Percentiles rank a stretch among this genome's conserved stretches.
Evolutionary conservation across 176 grass and related monocot species (phyloP).

Genomic region (Stipa capillata): DNA sequence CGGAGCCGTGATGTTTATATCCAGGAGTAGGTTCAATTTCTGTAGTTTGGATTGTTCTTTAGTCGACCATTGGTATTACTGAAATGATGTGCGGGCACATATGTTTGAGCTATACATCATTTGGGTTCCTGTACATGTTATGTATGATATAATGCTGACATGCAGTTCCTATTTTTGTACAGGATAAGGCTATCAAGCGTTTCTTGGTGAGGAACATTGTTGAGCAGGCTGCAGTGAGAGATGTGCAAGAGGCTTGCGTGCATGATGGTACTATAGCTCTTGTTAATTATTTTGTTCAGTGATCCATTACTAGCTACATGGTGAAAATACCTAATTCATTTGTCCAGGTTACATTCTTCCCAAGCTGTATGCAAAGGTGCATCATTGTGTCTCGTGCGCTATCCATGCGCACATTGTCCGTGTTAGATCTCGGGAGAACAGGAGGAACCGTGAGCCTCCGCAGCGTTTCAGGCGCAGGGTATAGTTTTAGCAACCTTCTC

Average conservation of each 20-base stretch:
- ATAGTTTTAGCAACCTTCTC: not conserved
- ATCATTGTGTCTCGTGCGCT: slow-evolving; percentile 58
- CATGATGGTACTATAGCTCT: slow-evolving; percentile 32
- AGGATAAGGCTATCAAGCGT: slow-evolving; percentile 79
- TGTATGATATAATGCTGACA: not conserved
- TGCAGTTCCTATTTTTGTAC: not conserved
- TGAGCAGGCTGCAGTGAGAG: slow-evolving; percentile 63
- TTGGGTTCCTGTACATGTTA: not conserved
- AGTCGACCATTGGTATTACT: not conserved
- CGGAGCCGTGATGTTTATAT: not conserved
- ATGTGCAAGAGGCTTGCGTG: slow-evolving; percentile 67
- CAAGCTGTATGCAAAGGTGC: slow-evolving; percentile 59
- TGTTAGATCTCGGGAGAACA: slow-evolving; percentile 42
- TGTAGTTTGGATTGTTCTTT: not conserved
- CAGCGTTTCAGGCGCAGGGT: slow-evolving; percentile 69
- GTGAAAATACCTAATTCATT: not conserved
- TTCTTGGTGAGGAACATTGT: slow-evolving; percentile 70
- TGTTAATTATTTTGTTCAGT: not conserved
- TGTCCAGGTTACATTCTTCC: slow-evolving; percentile 46
- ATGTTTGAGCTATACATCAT: not conserved
- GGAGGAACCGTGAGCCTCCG: slow-evolving; percentile 59
- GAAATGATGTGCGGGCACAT: fast-evolving
- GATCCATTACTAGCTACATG: not conserved
- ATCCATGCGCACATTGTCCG: slow-evolving; percentile 64
- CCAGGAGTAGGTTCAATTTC: not conserved